A percentile compares a stretch with the other conserved stretches of the same genome.
phyloP scores from a whole-genome alignment of 1,284 basidiomycete genomes.

The Vanrija sp. region DNA sequence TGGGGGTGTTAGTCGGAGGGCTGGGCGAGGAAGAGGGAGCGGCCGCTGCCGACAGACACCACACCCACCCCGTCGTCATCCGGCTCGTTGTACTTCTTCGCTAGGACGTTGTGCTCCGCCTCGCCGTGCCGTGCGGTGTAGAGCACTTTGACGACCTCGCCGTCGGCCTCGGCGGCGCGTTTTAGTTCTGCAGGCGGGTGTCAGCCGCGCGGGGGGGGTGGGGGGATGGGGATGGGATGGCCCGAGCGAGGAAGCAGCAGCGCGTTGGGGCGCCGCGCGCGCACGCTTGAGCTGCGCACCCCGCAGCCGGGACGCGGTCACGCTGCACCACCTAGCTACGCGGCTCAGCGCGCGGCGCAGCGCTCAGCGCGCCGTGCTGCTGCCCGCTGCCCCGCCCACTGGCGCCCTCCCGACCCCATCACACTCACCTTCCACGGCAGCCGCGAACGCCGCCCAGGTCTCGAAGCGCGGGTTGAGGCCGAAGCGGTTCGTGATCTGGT shows the following conservation, averaged over 20 bases:
- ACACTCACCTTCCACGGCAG: conserved; percentile 19
- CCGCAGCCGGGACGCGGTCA: too few species aligned
- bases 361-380: too few species aligned
- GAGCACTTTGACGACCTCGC: conserved; percentile 31
- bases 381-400: too few species aligned
- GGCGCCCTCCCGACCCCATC: not conserved
- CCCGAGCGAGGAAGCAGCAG: not conserved
- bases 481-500: conserved; percentile 26
- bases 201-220: not conserved
- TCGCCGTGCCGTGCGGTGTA: conserved; percentile 36
- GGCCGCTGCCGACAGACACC: too few species aligned
- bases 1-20: too few species aligned
- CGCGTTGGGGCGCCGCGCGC: too few species aligned
- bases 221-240: not conserved
- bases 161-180: conserved; percentile 4
- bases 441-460: conserved; percentile 24
- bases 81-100: conserved; percentile 17
- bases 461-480: conserved; percentile 13
- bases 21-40: too few species aligned
- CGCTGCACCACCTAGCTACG: too few species aligned
- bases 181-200: conserved; percentile 17
- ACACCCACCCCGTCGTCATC: conserved; percentile 15
- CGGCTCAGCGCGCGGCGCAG: too few species aligned
- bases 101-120: conserved; percentile 33
- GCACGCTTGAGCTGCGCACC: too few species aligned